Percentiles rank a stretch among this genome's conserved stretches.
These are phyloP conservation scores for Colletotrichum shisoi DNA, from an alignment of 2,329 filamentous ascomycete species.

Conservation along the genomic window DNA sequence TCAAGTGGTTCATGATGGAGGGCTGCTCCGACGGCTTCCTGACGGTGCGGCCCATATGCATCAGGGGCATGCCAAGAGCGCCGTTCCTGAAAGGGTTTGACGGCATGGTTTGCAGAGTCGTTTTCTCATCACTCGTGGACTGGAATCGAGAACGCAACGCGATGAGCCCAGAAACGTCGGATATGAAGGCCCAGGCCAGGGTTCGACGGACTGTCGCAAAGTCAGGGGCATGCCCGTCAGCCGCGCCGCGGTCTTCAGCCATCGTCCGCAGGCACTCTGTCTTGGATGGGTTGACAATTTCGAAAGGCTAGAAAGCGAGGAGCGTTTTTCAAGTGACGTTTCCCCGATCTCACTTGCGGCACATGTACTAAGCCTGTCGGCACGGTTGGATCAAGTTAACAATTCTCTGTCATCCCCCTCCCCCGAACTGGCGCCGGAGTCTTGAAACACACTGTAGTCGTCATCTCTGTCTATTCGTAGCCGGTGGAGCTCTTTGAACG, in stretches of 20 bases:
- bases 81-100: slow-evolving; percentile 18
- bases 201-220: background rate
- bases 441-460: slow-evolving; percentile 28
- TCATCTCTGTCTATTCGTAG: slow-evolving; percentile 15
- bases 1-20: background rate
- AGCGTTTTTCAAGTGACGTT: slow-evolving; percentile 33
- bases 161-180: background rate
- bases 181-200: slow-evolving; percentile 14
- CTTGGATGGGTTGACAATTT: background rate
- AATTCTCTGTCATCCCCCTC: slow-evolving; percentile 9
- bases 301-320: slow-evolving; percentile 4
- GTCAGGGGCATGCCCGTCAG: slow-evolving; percentile 1
- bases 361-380: slow-evolving; percentile 8
- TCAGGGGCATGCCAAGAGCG: slow-evolving; percentile 2
- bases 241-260: background rate
- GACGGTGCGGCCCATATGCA: slow-evolving; percentile 6
- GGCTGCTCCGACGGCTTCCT: background rate
- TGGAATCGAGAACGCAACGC: background rate
- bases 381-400: slow-evolving; percentile 6
- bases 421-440: slow-evolving; percentile 19
- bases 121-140: slow-evolving; percentile 28
- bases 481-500: slow-evolving; percentile 15
- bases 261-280: background rate
- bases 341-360: slow-evolving; percentile 9
- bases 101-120: slow-evolving; percentile 23